Conservation (phyloP, 495 filamentous ascomycete genomes). For the Margaritispora aquatica region DNA sequence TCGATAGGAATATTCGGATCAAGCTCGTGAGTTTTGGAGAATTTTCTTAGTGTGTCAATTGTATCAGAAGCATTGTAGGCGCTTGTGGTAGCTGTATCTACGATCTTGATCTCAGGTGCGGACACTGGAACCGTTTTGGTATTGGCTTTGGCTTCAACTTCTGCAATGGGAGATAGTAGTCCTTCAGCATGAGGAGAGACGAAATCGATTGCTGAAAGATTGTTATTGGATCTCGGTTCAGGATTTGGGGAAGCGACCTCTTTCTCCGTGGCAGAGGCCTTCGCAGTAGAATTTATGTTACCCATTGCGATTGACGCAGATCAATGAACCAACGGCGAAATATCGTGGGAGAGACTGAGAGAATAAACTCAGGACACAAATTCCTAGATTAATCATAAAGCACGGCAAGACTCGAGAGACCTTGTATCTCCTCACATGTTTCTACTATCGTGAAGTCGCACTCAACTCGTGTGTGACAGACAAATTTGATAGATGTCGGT, state of each 20-base stretch:
- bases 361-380: background rate
- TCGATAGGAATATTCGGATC: background rate
- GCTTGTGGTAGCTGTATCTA: too few species aligned
- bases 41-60: background rate
- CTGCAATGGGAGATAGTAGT: too few species aligned
- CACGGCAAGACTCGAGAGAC: too few species aligned
- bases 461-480: too few species aligned
- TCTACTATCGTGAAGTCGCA: too few species aligned
- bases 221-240: background rate
- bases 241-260: background rate
- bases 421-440: too few species aligned
- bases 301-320: background rate
- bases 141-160: background rate
- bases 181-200: background rate
- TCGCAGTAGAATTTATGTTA: background rate
- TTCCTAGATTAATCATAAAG: background rate
- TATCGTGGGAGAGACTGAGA: background rate
- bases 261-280: background rate
- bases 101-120: background rate
- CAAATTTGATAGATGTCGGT: too few species aligned
- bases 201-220: background rate
- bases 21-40: background rate
- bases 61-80: background rate
- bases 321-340: too few species aligned
- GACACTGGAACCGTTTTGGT: background rate